Percentiles rank a stretch among this genome's conserved stretches.
Conservation (phyloP, 352 stramenopile species). For the Phytophthora uliginosa region DNA sequence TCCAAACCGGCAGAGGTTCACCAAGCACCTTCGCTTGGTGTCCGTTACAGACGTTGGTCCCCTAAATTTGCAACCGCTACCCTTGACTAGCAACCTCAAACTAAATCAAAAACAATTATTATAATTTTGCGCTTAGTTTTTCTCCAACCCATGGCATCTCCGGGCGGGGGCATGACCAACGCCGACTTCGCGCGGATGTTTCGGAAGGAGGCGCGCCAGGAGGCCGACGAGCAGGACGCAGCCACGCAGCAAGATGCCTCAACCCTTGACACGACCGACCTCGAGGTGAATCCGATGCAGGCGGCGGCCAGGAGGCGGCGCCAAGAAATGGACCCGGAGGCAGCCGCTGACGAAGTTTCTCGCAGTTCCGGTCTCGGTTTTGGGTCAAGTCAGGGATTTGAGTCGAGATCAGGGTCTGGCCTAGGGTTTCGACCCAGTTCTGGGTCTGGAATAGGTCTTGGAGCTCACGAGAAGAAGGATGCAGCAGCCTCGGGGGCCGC, state of each 20-base stretch:
- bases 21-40: too few species aligned
- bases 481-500: not conserved
- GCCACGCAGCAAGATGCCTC: not conserved
- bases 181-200: slow-evolving; percentile 89
- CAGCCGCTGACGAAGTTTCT: slow-evolving; percentile 14
- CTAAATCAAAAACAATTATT: not conserved
- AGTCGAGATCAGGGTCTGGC: slow-evolving; percentile 1
- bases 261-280: not conserved
- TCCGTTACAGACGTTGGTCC: too few species aligned
- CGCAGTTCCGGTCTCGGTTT: slow-evolving; percentile 11
- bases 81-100: not conserved
- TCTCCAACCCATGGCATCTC: slow-evolving; percentile 23
- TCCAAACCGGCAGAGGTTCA: too few species aligned
- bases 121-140: not conserved
- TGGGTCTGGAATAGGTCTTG: slow-evolving; percentile 27
- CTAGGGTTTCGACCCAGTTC: slow-evolving; percentile 27
- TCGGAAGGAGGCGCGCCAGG: slow-evolving; percentile 43
- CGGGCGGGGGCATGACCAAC: slow-evolving; percentile 56
- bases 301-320: slow-evolving; percentile 25
- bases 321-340: slow-evolving; percentile 27
- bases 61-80: not conserved
- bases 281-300: slow-evolving; percentile 27
- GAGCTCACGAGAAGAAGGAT: slow-evolving; percentile 9
- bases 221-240: not conserved
- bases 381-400: not conserved